Base-by-base conservation (phyloP, 2,329 filamentous ascomycete genomes). In the Lachnellula cervina region DNA sequence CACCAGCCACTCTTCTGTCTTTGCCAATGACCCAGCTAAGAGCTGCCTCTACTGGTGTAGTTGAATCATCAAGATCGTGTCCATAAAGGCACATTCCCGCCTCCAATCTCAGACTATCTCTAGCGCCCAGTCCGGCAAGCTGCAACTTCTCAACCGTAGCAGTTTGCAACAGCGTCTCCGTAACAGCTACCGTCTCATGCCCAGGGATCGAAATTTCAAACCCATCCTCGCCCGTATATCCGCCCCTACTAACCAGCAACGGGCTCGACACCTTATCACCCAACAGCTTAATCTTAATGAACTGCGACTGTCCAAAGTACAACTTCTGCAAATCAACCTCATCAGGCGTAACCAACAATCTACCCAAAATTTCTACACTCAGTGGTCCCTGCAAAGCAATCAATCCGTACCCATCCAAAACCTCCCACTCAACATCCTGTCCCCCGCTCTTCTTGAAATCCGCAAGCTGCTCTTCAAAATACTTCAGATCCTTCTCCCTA, bases 61-160 rank as follows among this genome's bases (percentile, higher is more conserved):
- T 87, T 0, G 76, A 77, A 56, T 96, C 93, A 70, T 95, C 86
- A 38, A 99, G 82, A 72, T 99, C 94, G 74, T 97, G 90, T n/a
- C 94, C 94, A 75, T 99, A 99, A n/a, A 99, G 81, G 73, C 94
- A 99, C 93, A 99, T 96, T 59, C 94, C 94, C 0, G 94, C 94
- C 76, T 99, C 94, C 32, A 99, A 84, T 47, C 94, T 86, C 57
- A 99, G 83, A 59, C 88, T 95, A 73, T 99, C 94, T 61, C 94
- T 84, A 2, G 94, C 90, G 9, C 92, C 94, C 0, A 99, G 81
- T 3, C 94, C 94, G 2, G 93, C 91, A 46, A 96, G 81, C 67
- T 88, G 87, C 16, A 96, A 77, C 51, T 73, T 74, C 59, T 80
- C 78, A 3, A 78, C 73, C 11, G 85, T 82, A 25, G 86, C 86